These are phyloP conservation scores for Hyaloscypha finlandica DNA, from an alignment of 495 filamentous ascomycete genomes.

Conservation along the genomic window DNA sequence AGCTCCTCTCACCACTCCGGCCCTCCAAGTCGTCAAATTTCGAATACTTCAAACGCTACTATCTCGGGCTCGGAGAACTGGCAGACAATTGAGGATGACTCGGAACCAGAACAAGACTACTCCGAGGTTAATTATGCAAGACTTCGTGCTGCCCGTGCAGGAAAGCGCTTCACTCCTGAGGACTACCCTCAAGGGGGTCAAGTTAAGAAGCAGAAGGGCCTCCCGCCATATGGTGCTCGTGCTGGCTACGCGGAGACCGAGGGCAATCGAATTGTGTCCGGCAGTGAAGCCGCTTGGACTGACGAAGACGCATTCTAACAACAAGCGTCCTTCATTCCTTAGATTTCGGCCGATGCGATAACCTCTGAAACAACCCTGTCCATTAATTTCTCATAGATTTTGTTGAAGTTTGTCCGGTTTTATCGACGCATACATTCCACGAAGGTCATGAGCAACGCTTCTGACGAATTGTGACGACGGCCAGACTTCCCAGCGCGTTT, in stretches of 20 bases:
- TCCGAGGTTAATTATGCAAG: conserved; percentile 78
- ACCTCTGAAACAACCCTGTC: background rate
- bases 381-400: background rate
- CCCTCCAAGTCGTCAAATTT: conserved; percentile 66
- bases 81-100: conserved; percentile 86
- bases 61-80: conserved; percentile 89
- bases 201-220: conserved; percentile 56
- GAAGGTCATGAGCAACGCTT: conserved; percentile 21
- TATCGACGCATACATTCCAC: conserved; percentile 4
- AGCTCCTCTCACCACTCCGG: conserved; percentile 45
- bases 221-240: conserved; percentile 37
- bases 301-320: conserved; percentile 53
- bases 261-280: conserved; percentile 51
- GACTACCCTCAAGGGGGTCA: conserved; percentile 46
- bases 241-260: conserved; percentile 44
- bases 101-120: conserved; percentile 71
- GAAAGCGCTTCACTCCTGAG: conserved; percentile 64
- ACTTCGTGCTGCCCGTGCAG: conserved; percentile 57
- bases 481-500: conserved; percentile 7
- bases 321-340: background rate
- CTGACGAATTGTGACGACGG: conserved; percentile 13
- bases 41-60: conserved; percentile 65
- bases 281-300: conserved; percentile 53
- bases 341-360: background rate
- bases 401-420: conserved; percentile 3